Evolutionary conservation across 2,329 filamentous ascomycete species (phyloP).

Genomic region (Paracorniculantispora psalliotae): DNA sequence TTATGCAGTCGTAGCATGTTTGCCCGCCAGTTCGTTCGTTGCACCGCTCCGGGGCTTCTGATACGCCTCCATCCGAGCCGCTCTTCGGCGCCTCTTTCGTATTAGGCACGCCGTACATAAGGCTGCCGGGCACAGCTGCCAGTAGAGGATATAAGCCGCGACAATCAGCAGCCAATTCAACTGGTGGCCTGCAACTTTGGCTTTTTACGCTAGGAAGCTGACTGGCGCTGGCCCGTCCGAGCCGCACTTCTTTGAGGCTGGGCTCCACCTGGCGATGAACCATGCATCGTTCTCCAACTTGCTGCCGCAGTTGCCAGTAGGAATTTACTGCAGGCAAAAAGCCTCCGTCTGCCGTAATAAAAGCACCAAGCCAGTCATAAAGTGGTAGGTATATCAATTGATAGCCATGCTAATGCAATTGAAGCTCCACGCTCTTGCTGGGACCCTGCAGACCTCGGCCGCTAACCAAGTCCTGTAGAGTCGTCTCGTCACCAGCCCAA

Average conservation of each 20-base stretch:
- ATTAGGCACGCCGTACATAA: not conserved
- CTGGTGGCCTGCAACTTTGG: not conserved
- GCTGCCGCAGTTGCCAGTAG: not conserved
- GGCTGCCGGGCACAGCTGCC: not conserved
- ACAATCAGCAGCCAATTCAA: too few species aligned
- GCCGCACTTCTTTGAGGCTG: not conserved
- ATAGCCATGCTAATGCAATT: not conserved
- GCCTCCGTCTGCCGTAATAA: too few species aligned
- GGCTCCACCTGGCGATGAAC: slow-evolving; percentile 1
- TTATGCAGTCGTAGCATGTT: too few species aligned
- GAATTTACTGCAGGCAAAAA: not conserved
- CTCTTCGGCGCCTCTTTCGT: not conserved
- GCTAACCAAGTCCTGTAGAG: not conserved
- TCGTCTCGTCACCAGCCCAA: slow-evolving; percentile 5
- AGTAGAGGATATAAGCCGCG: not conserved
- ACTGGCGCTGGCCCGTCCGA: not conserved
- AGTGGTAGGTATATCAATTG: not conserved
- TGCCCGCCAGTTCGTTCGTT: too few species aligned
- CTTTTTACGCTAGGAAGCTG: not conserved
- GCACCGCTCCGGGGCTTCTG: too few species aligned
- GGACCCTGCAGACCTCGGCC: not conserved
- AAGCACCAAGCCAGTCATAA: not conserved
- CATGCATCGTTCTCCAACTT: not conserved
- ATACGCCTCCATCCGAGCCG: not conserved
- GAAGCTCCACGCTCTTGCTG: not conserved